Base-by-base conservation (phyloP, 352 stramenopile genomes). In the Pythium utonaiense region DNA sequence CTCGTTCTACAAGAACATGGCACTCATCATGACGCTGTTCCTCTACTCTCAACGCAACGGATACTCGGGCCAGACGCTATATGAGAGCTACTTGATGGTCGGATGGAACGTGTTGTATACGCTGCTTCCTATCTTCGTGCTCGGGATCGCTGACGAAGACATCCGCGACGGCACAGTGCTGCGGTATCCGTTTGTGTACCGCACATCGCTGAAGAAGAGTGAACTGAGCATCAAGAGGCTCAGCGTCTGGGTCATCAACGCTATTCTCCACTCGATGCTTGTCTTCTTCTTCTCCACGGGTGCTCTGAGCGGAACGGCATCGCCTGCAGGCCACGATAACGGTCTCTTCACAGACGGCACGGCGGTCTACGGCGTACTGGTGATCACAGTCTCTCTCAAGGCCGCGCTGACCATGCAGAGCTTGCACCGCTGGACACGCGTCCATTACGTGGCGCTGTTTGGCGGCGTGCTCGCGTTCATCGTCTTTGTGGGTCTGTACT, bases 21-120 rank as follows among this genome's bases (percentile, higher is more conserved):
- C 96, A 13, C 89, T 99, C 48, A 96, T 98, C 65, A 92, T 98
- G 60, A 96, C 85, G 50, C 70, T 99, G 33, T 92, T 99, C 47
- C 86, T 92, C 49, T 92, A 80, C 60, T 89, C 82, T 0, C 72
- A 87, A 21, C 76, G 70, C 48, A 98, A 97, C 59, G 93, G 80
- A 17, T 98, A 97, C 66, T 98, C 92, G 6, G 96, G 85, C 0
- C 80, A 97, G 66, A 90, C 87, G 1, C 70, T 91, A 30, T 98
- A 81, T 57, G 85, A 93, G 47, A 91, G 81, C 22, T 95, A 95
- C 53, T 59, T 95, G 47, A 95, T 95, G 80, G 83, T 93, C n/a
- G 83, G 86, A 6, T 98, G 97, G 75, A 99, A 98, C 63, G 93
- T 99, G 55, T 71, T 98, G 12, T 97, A 96, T 57, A 98, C 91